Conservation (phyloP, 2,329 filamentous ascomycete species). For the Fusarium sp. region DNA sequence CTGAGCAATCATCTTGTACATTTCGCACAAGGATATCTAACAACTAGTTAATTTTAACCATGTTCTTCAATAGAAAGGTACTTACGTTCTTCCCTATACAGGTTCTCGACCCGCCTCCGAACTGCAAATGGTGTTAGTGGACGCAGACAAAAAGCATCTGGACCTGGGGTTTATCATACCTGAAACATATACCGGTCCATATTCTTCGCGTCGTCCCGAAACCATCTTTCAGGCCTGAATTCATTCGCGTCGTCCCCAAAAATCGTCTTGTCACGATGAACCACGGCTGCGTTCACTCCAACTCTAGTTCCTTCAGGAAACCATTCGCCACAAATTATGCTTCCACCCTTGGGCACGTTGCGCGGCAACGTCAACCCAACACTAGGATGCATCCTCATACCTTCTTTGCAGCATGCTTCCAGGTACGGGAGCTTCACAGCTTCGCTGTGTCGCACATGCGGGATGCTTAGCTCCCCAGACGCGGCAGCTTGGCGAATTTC, state of each 20-base stretch:
- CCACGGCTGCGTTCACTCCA: constrained; percentile 9
- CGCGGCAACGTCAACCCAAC: background rate
- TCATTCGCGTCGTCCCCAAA: constrained; percentile 14
- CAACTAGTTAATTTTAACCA: background rate
- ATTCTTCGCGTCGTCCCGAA: background rate
- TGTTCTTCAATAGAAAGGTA: background rate
- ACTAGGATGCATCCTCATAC: constrained; percentile 9
- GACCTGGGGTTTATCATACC: background rate
- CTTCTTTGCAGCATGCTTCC: constrained; percentile 3
- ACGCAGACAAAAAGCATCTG: background rate
- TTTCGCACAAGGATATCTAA: background rate
- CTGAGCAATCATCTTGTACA: background rate
- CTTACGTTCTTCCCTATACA: background rate
- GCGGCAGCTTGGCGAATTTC: background rate
- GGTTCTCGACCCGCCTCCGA: background rate
- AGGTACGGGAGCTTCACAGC: background rate
- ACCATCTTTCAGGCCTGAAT: constrained; percentile 16
- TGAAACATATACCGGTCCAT: background rate
- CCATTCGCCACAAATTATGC: background rate
- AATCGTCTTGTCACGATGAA: constrained; percentile 10
- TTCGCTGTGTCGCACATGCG: background rate
- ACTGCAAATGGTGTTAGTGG: background rate
- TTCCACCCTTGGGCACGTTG: background rate
- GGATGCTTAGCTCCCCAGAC: background rate
- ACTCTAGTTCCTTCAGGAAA: background rate